Evolutionary conservation across 371 early-diverging fungal genomes (phyloP), one percentile per base, ranked within the genome.

Genomic region (Globomyces sp.): DNA sequence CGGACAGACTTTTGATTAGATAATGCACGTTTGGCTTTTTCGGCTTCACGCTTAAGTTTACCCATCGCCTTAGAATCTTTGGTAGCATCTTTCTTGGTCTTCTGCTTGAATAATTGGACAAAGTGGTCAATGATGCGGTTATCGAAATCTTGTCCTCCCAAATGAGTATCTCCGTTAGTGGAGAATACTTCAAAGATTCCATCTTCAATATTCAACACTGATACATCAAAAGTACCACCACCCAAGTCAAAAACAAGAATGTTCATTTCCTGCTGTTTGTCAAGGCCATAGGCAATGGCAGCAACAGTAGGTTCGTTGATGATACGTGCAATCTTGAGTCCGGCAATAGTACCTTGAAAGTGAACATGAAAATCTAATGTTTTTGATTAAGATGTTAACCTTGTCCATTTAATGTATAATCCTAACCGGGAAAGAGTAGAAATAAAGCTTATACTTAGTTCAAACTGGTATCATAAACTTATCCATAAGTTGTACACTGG

Each of bases 131-230:
- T 86, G 63, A 97, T 75, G 49, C 90, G 84, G 80, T 90, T 87
- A 82, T 95, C 95, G 71, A 95, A 91, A 83, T 96, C 94, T 80
- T 95, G 94, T 80, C 97, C 97, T 80, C 97, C 97, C 75, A 91
- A 85, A 77, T 93, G 92, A 65, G 93, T 95, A 77, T 94, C 92
- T 78, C 98, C 97, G 73, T 87, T 84, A 69, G 92, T 92, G 36
- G 93, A 86, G 73, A 88, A 75, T 51, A 92, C 93, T 75, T 89
- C 92, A 74, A 93, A 92, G 65, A 91, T 86, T 76, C 90, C 92
- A 74, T 90, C 89, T 64, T 92, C 91, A 70, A 92, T 92, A 63
- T 91, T 88, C 59, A 95, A 77, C 42, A 93, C 82, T 40, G 94
- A 93, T 43, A 97, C 90, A 85, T 97, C 95, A 75, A 94, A 91